Evolutionary conservation across 345 rosid genomes (phyloP), one percentile per base, ranked within the genome.

Genomic region (Turritis glabra): DNA sequence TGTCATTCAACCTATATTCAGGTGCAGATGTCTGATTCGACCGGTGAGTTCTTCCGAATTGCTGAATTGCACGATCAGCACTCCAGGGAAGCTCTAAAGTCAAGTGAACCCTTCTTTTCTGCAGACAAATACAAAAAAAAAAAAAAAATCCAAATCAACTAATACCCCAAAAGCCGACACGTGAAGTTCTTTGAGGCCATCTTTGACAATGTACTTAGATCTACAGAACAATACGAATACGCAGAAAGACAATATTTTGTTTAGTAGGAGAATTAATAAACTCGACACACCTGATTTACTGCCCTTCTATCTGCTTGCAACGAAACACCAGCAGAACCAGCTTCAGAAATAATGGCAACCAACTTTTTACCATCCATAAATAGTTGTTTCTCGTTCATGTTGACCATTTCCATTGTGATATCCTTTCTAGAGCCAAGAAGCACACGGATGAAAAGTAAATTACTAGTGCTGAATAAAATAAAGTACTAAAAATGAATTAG

Each of bases 11-110:
- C 99, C 99, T 90, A 80, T 95, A 95, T 68, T 88, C 90, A 65
- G 99, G 99, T 52, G 99, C 99, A 66, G 99, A 95, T 74, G 97
- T 93, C 85, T 95, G 99, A 80, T 95, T 95, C 50, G 99, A 95
- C 57, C 99, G 85, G 79, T 91, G 99, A 57, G 97, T 95, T 85
- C 99, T 86, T 72, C 99, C 99, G 76, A 95, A 91, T 75, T 95
- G 99, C 78, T 95, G 99, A 82, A 95, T 95, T 67, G 99, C 99
- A 64, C 97, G 88, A 75, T 95, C 99, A 82, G 99, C 99, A 91
- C 99, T 95, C 99, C 99, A 95, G 43, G 99, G 99, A 81, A 95
- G 99, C 82, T 95, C 99, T 69, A 95, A 67, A 0, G 99, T 95
- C 85, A 95, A 83, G 77, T 95, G 99, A 71, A 91, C 96, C 81